phyloP scores from a whole-genome alignment of 2,329 filamentous ascomycete species.

The Stachybotrys elegans region DNA sequence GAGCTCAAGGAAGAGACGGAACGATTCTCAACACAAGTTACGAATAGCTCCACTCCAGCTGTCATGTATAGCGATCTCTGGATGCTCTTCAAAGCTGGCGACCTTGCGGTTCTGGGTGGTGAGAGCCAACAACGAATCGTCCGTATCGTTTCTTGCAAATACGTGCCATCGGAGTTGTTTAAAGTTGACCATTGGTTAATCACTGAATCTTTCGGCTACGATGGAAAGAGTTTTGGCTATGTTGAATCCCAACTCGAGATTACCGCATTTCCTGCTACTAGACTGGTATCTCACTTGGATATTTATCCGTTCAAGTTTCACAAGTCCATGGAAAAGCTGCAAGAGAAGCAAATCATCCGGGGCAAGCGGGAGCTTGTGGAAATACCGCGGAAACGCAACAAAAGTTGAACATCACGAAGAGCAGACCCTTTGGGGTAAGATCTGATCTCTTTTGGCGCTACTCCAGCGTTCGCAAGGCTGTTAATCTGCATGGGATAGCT shows the following conservation, averaged over 20 bases:
- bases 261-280: not conserved
- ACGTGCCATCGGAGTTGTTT: not conserved
- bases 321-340: not conserved
- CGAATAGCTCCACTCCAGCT: not conserved
- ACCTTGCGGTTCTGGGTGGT: not conserved
- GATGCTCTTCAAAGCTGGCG: constrained; percentile 4
- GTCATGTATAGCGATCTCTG: constrained; percentile 1
- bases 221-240: constrained; percentile 1
- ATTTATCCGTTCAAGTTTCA: not conserved
- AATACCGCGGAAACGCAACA: not conserved
- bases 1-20: constrained; percentile 3
- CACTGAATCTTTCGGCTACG: constrained; percentile 2
- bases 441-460: too few species aligned
- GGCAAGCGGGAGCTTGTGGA: not conserved
- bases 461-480: too few species aligned
- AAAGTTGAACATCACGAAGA: not conserved
- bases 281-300: not conserved
- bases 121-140: not conserved
- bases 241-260: not conserved
- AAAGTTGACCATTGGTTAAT: not conserved
- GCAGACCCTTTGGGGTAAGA: constrained; percentile 1
- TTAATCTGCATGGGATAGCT: too few species aligned
- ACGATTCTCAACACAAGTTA: constrained; percentile 1
- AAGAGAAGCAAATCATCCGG: constrained; percentile 1
- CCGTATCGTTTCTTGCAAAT: not conserved